Conservation (phyloP, 371 early-diverging fungal genomes). For the Rhizopus microsporus region DNA sequence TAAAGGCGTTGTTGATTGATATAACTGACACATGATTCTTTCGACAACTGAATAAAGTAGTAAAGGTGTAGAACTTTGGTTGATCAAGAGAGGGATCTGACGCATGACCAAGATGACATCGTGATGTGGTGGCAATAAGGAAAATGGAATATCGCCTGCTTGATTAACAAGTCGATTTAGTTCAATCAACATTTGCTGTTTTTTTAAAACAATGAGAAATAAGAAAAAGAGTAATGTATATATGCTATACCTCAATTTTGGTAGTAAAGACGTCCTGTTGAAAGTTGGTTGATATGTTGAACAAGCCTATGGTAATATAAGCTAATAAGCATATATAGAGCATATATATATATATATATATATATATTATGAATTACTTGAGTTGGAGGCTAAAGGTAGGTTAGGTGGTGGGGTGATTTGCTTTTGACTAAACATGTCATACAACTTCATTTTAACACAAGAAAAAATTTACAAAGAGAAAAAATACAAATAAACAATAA, state of each 20-base stretch:
- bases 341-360: not conserved
- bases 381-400: not conserved
- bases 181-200: slow-evolving; percentile 65
- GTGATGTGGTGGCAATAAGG: slow-evolving; percentile 77
- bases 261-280: slow-evolving; percentile 20
- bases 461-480: not conserved
- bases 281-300: slow-evolving; percentile 10
- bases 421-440: slow-evolving; percentile 37
- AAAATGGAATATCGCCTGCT: slow-evolving; percentile 58
- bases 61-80: slow-evolving; percentile 56
- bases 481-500: not conserved
- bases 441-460: slow-evolving; percentile 24
- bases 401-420: slow-evolving; percentile 21
- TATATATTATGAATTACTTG: not conserved
- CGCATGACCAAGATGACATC: slow-evolving; percentile 75
- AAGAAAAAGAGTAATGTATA: not conserved
- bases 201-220: not conserved
- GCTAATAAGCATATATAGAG: not conserved
- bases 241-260: slow-evolving; percentile 22
- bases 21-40: slow-evolving; percentile 80
- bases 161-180: slow-evolving; percentile 74
- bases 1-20: slow-evolving; percentile 70
- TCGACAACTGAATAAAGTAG: slow-evolving; percentile 81
- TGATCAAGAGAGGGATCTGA: slow-evolving; percentile 69
- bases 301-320: slow-evolving; percentile 8